Base-by-base conservation (phyloP, 257 asterid species). In the Petunia axillaris region DNA sequence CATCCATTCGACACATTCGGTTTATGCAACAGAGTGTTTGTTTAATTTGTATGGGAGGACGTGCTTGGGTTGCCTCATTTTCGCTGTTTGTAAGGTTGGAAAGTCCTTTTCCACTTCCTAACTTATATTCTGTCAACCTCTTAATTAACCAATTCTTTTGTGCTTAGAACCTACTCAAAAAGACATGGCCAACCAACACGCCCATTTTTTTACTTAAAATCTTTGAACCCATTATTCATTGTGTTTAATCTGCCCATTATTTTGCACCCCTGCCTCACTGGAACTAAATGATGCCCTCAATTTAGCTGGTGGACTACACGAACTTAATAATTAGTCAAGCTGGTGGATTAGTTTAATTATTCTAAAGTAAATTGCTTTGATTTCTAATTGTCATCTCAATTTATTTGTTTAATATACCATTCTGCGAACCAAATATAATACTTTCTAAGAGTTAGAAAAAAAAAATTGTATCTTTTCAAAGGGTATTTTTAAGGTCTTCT, bases 61-160 rank as follows among this genome's bases (percentile, higher is more conserved):
- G 89, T 91, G 95, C 81, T 79, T 82, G 85, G 78, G 76, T 77
- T 62, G 78, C 85, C 97, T 68, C 90, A 91, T 90, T 85, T 77
- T 68, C 53, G 97, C 90, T 93, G 96, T 88, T 77, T 40, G 80
- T 83, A 36, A 85, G 88, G 96, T 89, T 92, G 93, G 91, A 87
- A 92, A 88, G 98, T 92, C 97, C 8, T 88, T 89, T 91, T 92
- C 98, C 80, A 81, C 83, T 78, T 88, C 93, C 93, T 79, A 90
- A 89, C 90, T 82, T 81, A 74, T 80, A 85, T 85, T 87, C 79
- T 70, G 73, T 80, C 50, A 82, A 77, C 64, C 74, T 76, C 62
- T 82, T 79, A 75, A 82, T 50, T 77, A 25, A 41, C 57, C 81
- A 13, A 74, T 40, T 64, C 79, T 14, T 36, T 36, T 81, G 53